These are phyloP conservation scores for Leptosphaerulina australis DNA, from an alignment of 2,329 filamentous ascomycete species.

Conservation along the genomic window DNA sequence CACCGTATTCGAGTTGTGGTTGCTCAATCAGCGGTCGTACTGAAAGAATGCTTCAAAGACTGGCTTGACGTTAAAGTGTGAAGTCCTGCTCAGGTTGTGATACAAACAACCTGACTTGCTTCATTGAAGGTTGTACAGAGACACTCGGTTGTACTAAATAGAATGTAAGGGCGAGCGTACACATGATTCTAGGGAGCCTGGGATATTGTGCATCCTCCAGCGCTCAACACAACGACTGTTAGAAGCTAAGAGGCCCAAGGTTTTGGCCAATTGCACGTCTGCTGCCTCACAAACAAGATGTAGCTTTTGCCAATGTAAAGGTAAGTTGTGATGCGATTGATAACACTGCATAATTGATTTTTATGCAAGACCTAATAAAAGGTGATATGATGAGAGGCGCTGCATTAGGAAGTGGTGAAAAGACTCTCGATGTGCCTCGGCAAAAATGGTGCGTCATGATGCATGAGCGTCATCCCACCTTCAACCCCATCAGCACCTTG, in stretches of 20 bases:
- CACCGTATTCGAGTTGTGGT: not conserved
- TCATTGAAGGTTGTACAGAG: constrained; percentile 9
- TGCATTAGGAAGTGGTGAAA: too few species aligned
- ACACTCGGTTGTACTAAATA: constrained; percentile 2
- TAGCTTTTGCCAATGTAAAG: not conserved
- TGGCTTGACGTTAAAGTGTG: too few species aligned
- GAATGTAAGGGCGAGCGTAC: not conserved
- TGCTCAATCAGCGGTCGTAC: not conserved
- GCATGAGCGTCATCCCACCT: constrained; percentile 8
- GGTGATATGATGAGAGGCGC: not conserved
- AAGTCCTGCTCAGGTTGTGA: not conserved
- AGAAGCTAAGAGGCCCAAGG: not conserved
- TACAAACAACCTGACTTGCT: not conserved
- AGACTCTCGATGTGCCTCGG: too few species aligned
- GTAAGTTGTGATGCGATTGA: not conserved
- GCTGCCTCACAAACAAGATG: not conserved
- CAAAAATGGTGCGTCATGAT: constrained; percentile 12
- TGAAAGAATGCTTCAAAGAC: too few species aligned
- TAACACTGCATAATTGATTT: too few species aligned
- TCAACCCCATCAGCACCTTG: not conserved
- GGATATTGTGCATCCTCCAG: not conserved
- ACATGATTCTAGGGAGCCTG: not conserved
- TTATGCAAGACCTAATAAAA: too few species aligned
- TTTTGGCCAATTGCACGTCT: not conserved
- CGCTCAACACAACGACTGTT: not conserved